Evolutionary conservation across 2,329 filamentous ascomycete species (phyloP).

Genomic region (Stemphylium beticola): DNA sequence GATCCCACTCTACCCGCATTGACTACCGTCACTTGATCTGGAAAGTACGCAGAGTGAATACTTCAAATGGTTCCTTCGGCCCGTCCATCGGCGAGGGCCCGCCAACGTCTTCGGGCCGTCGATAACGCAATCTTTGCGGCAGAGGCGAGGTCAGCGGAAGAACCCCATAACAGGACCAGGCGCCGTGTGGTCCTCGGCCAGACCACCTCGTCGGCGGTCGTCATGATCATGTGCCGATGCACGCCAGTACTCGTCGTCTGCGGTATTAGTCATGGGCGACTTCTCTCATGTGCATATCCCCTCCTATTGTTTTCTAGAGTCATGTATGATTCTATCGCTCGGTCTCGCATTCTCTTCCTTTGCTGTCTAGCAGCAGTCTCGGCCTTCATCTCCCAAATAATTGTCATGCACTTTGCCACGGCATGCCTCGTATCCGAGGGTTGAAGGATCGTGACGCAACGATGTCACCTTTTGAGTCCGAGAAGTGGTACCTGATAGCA

Average conservation of each 20-base stretch:
- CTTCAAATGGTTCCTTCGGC: background rate
- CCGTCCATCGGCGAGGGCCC: background rate
- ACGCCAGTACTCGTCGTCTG: background rate
- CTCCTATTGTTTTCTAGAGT: background rate
- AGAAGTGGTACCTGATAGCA: background rate
- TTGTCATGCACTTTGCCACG: background rate
- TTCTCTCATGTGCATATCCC: background rate
- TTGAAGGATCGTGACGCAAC: conserved; percentile 1
- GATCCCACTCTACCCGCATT: background rate
- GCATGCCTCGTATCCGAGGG: background rate
- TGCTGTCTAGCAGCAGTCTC: background rate
- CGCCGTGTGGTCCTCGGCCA: background rate
- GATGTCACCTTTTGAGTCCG: background rate
- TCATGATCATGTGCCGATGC: background rate
- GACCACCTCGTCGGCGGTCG: background rate
- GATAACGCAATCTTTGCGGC: background rate
- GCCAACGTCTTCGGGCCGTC: background rate
- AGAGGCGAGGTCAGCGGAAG: background rate
- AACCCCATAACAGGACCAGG: background rate
- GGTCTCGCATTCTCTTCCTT: background rate
- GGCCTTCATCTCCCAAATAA: background rate
- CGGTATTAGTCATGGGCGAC: background rate
- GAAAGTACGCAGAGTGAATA: background rate
- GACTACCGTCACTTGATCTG: background rate
- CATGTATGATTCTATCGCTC: too few relatives aligned